Evolutionary conservation across 495 filamentous ascomycete species (phyloP), one percentile per base, ranked within the genome.

Genomic region (Cercophora sp.): DNA sequence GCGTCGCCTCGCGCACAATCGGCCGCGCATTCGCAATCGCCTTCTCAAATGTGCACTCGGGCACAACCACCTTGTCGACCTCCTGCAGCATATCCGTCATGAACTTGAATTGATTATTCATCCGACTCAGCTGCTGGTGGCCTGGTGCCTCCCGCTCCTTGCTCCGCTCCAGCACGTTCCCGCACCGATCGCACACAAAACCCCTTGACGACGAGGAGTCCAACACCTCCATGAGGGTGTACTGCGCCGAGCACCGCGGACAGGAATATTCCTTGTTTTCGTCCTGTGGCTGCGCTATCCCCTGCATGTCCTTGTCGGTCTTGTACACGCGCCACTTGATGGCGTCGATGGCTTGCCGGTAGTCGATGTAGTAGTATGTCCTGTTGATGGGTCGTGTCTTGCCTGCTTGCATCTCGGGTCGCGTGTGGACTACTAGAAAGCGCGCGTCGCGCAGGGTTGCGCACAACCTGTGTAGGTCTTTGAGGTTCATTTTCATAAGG

Each of bases 331-430:
- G 85, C 74, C 86, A 99, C 62, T 99, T 99, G 74, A 96, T 91
- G 11, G 90, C 91, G 68, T 99, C 93, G 66, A 99, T 87, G 49
- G 91, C 88, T 31, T 87, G 88, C 47, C 92, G 89, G 60, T 93
- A 90, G 62, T 96, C 89, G 70, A 99, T 89, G 71, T 87, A 99
- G 71, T 94, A 99, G 74, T 96, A 96, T 45, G 91, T 95, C 36
- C 87, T 82, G 62, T 85, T 87, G 36, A 86, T 81, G 2, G 89
- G 86, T 9, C 89, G 86, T 53, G 87, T 85, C 36, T 89, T 86
- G 25, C 88, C 89, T 54, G 89, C 86, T 39, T 83, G 84, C 43
- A 84, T 72, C 61, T 96, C 91, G 26, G 82, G 79, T 11, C 91
- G 85, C n/a, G 83, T 83, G 64, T 87, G 86, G 79, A 94, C 86